Evolutionary conservation across 164 flowering plant genomes (phyloP), one percentile per base, ranked within the genome.

Genomic region (Piper betle): DNA sequence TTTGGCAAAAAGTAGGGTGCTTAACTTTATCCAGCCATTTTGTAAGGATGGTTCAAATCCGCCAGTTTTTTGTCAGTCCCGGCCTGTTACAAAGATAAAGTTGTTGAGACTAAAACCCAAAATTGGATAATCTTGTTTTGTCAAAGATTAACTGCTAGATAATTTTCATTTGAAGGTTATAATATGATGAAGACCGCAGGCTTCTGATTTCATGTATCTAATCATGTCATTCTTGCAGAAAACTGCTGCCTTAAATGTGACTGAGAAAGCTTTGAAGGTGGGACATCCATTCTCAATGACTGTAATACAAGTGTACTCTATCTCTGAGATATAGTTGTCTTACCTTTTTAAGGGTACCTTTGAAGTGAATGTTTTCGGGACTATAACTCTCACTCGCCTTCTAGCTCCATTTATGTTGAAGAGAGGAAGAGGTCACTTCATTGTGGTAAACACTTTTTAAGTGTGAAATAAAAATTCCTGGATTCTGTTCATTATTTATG

Each of bases 391-490:
- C 37, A 92, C 97, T 15, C 80, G 77, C 67, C 78, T 85, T 43
- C 69, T 92, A 69, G 79, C 82, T 40, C 91, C 96, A 69, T 75
- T 58, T 66, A 92, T 92, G 98, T 76, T 92, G 79, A 83, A 55
- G 75, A 83, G 87, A 64, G 88, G 94, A 33, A 73, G 74, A 54
- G 98, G 98, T 60, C 97, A 92, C 64, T 87, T 92, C 80, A 88
- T 92, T 71, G 98, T 92, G 96, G 98, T 92, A 87, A 57, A 86
- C 3, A 42, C 18, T 54, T 39, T n/a, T 50, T 39, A 39, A 37
- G 19, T 13, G 15, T 58, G 16, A 5, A 55, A 6, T 3, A 8
- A 39, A 39, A 55, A 9, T 40, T 15, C 6, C 9, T 15, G 39
- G 59, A 43, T 38, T 52, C 43, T 40, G 15, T 58, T 37, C n/a